Base-by-base conservation (phyloP, 2,329 filamentous ascomycete genomes). In the Colletotrichum ledebouriae region DNA sequence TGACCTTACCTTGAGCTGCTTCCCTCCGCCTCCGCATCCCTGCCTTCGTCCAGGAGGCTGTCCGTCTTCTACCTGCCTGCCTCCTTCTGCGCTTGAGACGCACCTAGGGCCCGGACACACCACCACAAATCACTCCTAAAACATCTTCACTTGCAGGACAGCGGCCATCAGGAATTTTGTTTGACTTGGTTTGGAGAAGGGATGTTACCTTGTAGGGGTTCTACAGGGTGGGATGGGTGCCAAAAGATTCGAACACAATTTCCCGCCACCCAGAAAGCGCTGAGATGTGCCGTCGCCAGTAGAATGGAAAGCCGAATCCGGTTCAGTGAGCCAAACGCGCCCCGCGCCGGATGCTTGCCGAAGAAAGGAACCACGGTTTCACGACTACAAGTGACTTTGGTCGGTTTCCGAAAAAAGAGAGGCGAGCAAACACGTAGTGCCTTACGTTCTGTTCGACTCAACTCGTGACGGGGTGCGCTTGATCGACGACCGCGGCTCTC, bases 181-280 rank as follows among this genome's bases (percentile, higher is more conserved):
- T 11, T 20, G 47, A 37, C 29, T 25, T 59, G 47, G 53, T 20
- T 59, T 68, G 53, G 15, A 68, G 46, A 59, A 64, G 60, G 60
- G 60, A 64, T 65, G 65, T 42, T 25, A 64, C 53, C 13, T 42
- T 17, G 22, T 44, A 49, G 41, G 63, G 46, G 7, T 34, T 49
- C 58, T 11, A 47, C 37, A 39, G 11, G 37, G 49, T 10, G 50
- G 25, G 25, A 34, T 17, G 34, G 59, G 46, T 42, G 13, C 59
- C 53, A n/a, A 53, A 64, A 53, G 39, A 64, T 42, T 53, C 53
- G 39, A 58, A 20, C 34, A 53, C 65, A 68, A 64, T 68, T 68
- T 68, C 53, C 65, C 65, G 65, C 65, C 65, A 68, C n/a, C 60
- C 53, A 68, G 53, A 67, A 50, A 9, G 63, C 34, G 50, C 46